Conservation (phyloP, 768 basidiomycete genomes). For the Termitomyces sp. region DNA sequence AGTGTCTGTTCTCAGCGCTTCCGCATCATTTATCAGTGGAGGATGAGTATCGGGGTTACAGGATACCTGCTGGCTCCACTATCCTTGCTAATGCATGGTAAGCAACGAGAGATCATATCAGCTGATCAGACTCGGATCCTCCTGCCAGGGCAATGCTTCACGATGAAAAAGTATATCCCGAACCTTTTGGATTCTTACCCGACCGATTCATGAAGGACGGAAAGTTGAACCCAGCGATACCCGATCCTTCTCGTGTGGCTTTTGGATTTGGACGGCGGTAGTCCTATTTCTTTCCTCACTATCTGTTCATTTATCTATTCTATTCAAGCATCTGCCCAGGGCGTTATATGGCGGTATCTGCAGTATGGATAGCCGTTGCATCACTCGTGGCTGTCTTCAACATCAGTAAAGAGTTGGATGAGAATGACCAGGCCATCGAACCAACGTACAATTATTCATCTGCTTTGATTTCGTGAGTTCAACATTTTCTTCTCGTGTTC, state of each 20-base stretch:
- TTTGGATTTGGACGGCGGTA: not conserved
- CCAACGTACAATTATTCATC: constrained; percentile 5
- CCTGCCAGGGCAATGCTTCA: not conserved
- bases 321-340: constrained; percentile 28
- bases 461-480: not conserved
- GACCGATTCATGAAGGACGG: not conserved
- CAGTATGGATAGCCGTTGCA: constrained; percentile 25
- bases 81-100: not conserved
- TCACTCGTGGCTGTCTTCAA: constrained; percentile 25
- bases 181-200: not conserved
- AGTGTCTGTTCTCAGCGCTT: not conserved
- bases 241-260: not conserved
- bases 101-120: not conserved
- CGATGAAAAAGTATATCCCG: not conserved
- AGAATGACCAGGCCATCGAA: constrained; percentile 12
- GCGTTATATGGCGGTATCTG: constrained; percentile 25
- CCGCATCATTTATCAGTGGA: not conserved
- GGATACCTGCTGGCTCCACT: not conserved
- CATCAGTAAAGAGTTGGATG: constrained; percentile 17
- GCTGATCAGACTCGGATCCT: not conserved
- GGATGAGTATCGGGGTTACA: not conserved
- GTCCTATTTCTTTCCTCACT: not conserved
- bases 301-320: not conserved
- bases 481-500: not conserved
- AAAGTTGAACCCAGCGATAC: not conserved